phyloP scores from a whole-genome alignment of 192 early-diverging fungal genomes.

The Dispira simplex region DNA sequence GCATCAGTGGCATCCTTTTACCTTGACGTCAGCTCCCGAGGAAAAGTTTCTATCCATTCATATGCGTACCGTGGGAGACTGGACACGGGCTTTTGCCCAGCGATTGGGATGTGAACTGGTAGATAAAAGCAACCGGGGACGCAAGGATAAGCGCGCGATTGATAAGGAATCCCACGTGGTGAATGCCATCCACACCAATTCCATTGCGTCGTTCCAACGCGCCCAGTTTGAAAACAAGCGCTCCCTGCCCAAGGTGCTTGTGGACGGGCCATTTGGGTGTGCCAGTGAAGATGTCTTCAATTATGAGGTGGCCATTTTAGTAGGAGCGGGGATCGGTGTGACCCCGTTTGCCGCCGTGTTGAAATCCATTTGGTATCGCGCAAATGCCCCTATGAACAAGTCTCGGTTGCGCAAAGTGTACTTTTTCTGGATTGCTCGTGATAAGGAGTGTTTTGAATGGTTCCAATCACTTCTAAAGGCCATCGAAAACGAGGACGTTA shows the following conservation, averaged over 20 bases:
- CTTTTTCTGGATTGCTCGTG: conserved; percentile 76
- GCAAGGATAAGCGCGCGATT: conserved; percentile 12
- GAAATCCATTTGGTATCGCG: conserved; percentile 63
- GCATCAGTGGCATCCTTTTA: conserved; percentile 75
- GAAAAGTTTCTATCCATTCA: conserved; percentile 61
- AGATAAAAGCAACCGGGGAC: conserved; percentile 28
- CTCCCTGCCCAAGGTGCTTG: conserved; percentile 43
- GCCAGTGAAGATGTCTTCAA: conserved; percentile 73
- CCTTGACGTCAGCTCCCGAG: conserved; percentile 64
- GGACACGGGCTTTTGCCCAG: conserved; percentile 50
- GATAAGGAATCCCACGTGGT: conserved; percentile 7
- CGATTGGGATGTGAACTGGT: conserved; percentile 50
- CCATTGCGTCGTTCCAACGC: not conserved
- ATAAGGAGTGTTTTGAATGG: conserved; percentile 76
- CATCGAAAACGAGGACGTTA: conserved; percentile 60
- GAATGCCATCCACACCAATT: conserved; percentile 21
- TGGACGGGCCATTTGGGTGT: conserved; percentile 67
- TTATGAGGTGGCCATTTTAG: conserved; percentile 57
- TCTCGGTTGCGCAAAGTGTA: conserved; percentile 65
- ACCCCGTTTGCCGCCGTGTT: conserved; percentile 74
- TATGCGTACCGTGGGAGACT: conserved; percentile 63
- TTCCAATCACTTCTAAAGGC: conserved; percentile 72
- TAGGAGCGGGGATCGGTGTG: conserved; percentile 74
- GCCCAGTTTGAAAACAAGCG: conserved; percentile 12
- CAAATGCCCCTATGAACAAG: conserved; percentile 31